Evolutionary conservation across 2,329 filamentous ascomycete genomes (phyloP).

Genomic region (Neonectria faginata): DNA sequence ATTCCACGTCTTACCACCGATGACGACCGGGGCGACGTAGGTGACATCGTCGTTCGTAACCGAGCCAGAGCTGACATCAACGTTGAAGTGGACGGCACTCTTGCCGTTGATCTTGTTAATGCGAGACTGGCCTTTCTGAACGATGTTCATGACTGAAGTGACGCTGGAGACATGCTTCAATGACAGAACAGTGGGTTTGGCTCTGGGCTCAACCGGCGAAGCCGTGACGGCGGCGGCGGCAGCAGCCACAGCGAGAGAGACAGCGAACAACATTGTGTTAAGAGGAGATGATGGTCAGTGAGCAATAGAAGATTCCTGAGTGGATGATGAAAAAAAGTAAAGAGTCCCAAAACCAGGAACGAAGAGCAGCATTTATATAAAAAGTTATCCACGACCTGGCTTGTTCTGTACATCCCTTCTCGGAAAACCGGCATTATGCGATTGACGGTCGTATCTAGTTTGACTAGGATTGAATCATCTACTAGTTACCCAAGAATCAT

Average conservation of each 20-base stretch:
- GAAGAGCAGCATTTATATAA: background rate
- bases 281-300: background rate
- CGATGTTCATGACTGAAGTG: slow-evolving; percentile 41
- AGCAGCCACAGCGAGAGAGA: slow-evolving; percentile 7
- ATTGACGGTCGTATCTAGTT: background rate
- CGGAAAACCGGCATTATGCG: background rate
- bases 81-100: background rate
- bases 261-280: slow-evolving; percentile 5
- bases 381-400: background rate
- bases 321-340: background rate
- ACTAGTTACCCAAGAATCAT: background rate
- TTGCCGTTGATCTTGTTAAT: slow-evolving; percentile 41
- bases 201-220: slow-evolving; percentile 38
- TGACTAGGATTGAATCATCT: background rate
- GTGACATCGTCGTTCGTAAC: slow-evolving; percentile 44
- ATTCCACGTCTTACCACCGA: slow-evolving; percentile 42
- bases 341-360: background rate
- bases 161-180: slow-evolving; percentile 41
- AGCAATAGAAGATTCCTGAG: background rate
- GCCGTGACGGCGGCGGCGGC: slow-evolving; percentile 41
- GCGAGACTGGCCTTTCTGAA: slow-evolving; percentile 41
- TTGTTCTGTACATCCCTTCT: background rate
- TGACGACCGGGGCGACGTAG: slow-evolving; percentile 44
- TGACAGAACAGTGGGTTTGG: slow-evolving; percentile 36
- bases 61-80: slow-evolving; percentile 37